A percentile compares a stretch with the other conserved stretches of the same genome.
phyloP scores from a whole-genome alignment of 495 filamentous ascomycete species.

The Penicillium robsamsonii region DNA sequence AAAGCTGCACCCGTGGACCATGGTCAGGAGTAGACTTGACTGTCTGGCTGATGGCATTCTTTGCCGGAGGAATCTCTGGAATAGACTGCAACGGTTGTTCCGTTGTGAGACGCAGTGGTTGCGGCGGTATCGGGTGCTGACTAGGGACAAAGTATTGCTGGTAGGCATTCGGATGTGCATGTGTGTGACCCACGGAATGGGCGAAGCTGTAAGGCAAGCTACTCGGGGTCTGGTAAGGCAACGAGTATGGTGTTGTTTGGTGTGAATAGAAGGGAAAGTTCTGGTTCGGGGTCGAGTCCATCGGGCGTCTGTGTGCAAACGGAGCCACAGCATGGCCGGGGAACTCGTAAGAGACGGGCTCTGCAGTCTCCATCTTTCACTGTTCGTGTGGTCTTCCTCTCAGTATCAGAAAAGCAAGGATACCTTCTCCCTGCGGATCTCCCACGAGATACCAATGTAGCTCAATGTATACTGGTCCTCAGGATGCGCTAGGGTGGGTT shows the following conservation, averaged over 20 bases:
- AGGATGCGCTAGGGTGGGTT: background rate
- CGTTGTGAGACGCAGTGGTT: slow-evolving; percentile 34
- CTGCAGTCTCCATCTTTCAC: slow-evolving; percentile 41
- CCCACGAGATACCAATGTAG: slow-evolving; percentile 5
- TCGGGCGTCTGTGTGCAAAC: slow-evolving; percentile 38
- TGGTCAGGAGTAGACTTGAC: slow-evolving; percentile 24
- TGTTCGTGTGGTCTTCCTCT: slow-evolving; percentile 4
- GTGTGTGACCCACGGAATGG: slow-evolving; percentile 33
- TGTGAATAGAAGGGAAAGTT: slow-evolving; percentile 42
- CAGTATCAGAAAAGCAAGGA: slow-evolving; percentile 1
- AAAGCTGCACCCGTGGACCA: slow-evolving; percentile 6
- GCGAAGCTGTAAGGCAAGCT: slow-evolving; percentile 35
- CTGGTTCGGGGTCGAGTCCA: slow-evolving; percentile 35
- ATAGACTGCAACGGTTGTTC: slow-evolving; percentile 34
- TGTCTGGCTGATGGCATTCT: slow-evolving; percentile 39
- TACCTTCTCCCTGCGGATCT: slow-evolving; percentile 2
- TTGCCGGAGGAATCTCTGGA: slow-evolving; percentile 43
- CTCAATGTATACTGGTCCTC: slow-evolving; percentile 2
- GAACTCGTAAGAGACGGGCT: slow-evolving; percentile 46
- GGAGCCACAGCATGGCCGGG: slow-evolving; percentile 39
- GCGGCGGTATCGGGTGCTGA: slow-evolving; percentile 29
- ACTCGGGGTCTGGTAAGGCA: slow-evolving; percentile 41
- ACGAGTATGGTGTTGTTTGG: slow-evolving; percentile 35
- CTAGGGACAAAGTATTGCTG: slow-evolving; percentile 34
- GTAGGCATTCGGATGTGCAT: slow-evolving; percentile 38